phyloP scores from a whole-genome alignment of 805 yeast genomes.

The Torulaspora quercuum region DNA sequence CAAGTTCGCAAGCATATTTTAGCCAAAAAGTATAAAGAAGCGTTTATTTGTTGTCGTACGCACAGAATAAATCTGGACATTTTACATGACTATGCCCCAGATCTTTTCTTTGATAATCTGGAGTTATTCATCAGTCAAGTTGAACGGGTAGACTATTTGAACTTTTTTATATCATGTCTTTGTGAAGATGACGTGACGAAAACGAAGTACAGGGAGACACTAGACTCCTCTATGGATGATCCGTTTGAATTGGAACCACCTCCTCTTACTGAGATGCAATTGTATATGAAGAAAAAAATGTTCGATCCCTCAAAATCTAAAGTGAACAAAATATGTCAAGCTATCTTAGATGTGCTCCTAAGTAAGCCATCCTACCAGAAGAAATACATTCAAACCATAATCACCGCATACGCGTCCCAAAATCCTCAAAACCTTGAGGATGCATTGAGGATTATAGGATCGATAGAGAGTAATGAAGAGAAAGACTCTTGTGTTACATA shows the following conservation, averaged over 20 bases:
- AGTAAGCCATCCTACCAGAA: constrained; percentile 47
- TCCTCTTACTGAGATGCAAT: constrained; percentile 39
- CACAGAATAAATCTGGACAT: constrained; percentile 91
- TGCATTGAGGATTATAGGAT: constrained; percentile 64
- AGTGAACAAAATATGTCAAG: constrained; percentile 73
- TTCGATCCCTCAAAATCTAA: constrained; percentile 48
- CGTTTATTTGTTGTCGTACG: constrained; percentile 79
- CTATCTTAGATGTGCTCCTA: constrained; percentile 55
- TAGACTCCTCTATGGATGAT: constrained; percentile 31
- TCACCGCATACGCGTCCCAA: constrained; percentile 91
- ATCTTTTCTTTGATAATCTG: constrained; percentile 57
- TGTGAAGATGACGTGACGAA: constrained; percentile 80
- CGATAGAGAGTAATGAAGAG: constrained; percentile 45
- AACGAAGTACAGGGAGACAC: constrained; percentile 80
- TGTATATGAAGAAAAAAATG: constrained; percentile 41
- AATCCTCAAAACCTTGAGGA: constrained; percentile 78
- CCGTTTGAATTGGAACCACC: constrained; percentile 32
- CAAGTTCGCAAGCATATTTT: constrained; percentile 73
- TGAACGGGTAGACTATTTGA: constrained; percentile 69
- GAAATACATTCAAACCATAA: constrained; percentile 67
- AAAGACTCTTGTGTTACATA: constrained; percentile 73
- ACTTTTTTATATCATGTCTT: constrained; percentile 80
- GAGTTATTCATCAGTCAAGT: constrained; percentile 68
- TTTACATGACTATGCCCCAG: constrained; percentile 81
- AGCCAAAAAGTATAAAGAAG: constrained; percentile 56